Evolutionary conservation across 306 rosid species (phyloP), one percentile per base, ranked within the genome.

Genomic region (Castanospermum australe): DNA sequence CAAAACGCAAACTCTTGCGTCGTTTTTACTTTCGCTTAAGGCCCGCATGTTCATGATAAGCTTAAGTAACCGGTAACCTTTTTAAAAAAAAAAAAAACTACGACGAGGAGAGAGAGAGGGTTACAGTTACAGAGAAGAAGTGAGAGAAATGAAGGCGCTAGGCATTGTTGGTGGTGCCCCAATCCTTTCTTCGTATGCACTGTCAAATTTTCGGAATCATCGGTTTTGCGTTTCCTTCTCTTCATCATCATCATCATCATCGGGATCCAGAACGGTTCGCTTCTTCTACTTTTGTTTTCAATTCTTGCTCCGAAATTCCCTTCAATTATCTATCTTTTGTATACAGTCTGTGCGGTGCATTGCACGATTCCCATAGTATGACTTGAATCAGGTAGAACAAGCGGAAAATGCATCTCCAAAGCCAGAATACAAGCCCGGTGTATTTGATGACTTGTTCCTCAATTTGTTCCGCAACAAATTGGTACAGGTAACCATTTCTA

Each of bases 401-500:
- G 83, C 42, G 54, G 84, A 17, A 52, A 65, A 75, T 69, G 5
- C 52, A 14, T 65, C 81, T 86, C 17, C 89, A 32, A 81, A 78
- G 76, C 17, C 67, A 13, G 93, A 83, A 69, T 86, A 89, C 84
- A 88, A 83, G 79, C 90, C 87, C 6, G 87, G 92, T 35, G 42
- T 84, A 18, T 56, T 92, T 38, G 97, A 95, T 52, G 90, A 91
- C 33, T 74, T 92, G 81, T 94, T 91, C 81, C 95, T 94, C 81
- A 79, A 72, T 62, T 75, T 92, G 86, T 94, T 94, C 75, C 90
- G 99, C 22, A 77, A 68, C 79, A 94, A 91, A 88, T 86, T 94
- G 92, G 99, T 86, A 4, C 78, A 86, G 94, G 97, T 88, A 75
- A 39, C 35, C 32, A 28, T 8, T 11, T 65, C 21, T 70, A 11